A percentile compares a stretch with the other conserved stretches of the same genome.
phyloP scores from a whole-genome alignment of 352 stramenopile genomes.

The Phytopythium cucurbitacearum region DNA sequence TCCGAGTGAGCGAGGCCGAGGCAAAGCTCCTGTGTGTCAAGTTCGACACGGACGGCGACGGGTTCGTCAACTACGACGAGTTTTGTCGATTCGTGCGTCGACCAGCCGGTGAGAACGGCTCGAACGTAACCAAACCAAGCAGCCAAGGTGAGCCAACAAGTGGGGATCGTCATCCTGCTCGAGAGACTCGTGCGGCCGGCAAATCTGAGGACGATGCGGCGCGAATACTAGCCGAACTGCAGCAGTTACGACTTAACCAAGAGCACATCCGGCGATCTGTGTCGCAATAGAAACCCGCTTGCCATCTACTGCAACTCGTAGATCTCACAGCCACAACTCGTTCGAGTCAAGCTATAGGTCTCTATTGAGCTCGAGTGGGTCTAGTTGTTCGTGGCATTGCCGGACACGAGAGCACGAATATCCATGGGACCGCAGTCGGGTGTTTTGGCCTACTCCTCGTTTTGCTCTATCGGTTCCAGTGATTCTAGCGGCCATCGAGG shows the following conservation, averaged over 20 bases:
- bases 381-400: background rate
- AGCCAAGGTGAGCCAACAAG: too few species aligned
- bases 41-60: conserved; percentile 49
- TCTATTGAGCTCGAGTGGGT: background rate
- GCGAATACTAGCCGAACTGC: conserved; percentile 40
- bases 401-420: too few species aligned
- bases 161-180: background rate
- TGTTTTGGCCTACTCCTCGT: conserved; percentile 2
- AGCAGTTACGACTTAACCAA: conserved; percentile 33
- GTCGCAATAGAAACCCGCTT: too few species aligned
- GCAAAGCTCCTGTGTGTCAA: conserved; percentile 40
- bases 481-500: conserved; percentile 75
- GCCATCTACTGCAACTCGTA: background rate
- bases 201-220: conserved; percentile 5
- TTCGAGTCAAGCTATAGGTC: conserved; percentile 11
- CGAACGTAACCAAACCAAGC: too few species aligned
- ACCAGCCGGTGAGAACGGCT: background rate
- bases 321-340: background rate
- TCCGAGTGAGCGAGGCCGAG: conserved; percentile 39
- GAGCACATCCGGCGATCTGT: conserved; percentile 17
- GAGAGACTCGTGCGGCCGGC: background rate
- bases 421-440: too few species aligned
- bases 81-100: conserved; percentile 50
- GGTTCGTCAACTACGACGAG: conserved; percentile 57
- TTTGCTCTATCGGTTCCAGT: conserved; percentile 37